Evolutionary conservation across 2,329 filamentous ascomycete species (phyloP).

Genomic region (Arachnomyces sp.): DNA sequence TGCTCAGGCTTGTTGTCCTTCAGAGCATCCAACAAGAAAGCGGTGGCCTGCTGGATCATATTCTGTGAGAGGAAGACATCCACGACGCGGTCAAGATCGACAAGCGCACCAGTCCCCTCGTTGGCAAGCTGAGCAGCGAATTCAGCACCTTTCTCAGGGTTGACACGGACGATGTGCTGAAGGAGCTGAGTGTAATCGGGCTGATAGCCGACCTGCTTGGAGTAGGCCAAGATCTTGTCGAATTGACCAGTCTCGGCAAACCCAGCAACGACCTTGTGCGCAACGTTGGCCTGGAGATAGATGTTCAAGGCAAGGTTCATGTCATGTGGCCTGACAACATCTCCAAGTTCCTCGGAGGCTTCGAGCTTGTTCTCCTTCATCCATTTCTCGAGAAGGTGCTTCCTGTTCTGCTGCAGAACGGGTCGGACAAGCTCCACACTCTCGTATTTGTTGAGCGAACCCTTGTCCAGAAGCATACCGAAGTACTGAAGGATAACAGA

Average conservation of each 20-base stretch:
- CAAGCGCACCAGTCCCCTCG: conserved; percentile 73
- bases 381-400: conserved; percentile 97
- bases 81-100: conserved; percentile 89
- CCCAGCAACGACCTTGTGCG: conserved; percentile 89
- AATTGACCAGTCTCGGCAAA: conserved; percentile 95
- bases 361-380: conserved; percentile 91
- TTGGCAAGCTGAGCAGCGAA: conserved; percentile 90
- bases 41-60: conserved; percentile 94
- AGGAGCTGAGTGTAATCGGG: conserved; percentile 92
- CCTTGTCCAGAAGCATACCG: conserved; percentile 93
- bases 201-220: conserved; percentile 73
- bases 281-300: conserved; percentile 82
- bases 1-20: conserved; percentile 94
- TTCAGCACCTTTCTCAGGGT: conserved; percentile 87
- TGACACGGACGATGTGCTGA: conserved; percentile 83
- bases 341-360: conserved; percentile 91
- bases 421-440: conserved; percentile 88
- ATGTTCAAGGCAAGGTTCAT: conserved; percentile 78
- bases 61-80: conserved; percentile 98
- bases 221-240: conserved; percentile 91
- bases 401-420: conserved; percentile 85
- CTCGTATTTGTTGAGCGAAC: conserved; percentile 82
- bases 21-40: conserved; percentile 92
- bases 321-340: conserved; percentile 84
- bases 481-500: conserved; percentile 96